Percentiles rank a stretch among this genome's conserved stretches.
These are phyloP conservation scores for Trichoderma pleuroti DNA, from an alignment of 2,329 filamentous ascomycete genomes.

Conservation along the genomic window DNA sequence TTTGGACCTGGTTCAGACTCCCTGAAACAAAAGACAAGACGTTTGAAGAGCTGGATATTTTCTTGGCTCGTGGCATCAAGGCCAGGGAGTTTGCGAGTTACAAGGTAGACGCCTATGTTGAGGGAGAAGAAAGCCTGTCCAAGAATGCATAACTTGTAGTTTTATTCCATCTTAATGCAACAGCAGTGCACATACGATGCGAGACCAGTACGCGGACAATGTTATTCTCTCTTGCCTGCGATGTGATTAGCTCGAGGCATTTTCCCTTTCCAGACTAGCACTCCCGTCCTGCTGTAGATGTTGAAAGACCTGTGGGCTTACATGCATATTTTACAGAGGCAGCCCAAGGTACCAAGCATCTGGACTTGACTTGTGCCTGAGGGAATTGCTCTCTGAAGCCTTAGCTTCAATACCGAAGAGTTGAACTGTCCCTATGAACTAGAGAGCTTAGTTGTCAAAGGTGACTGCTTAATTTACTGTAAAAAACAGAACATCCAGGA, in stretches of 20 bases:
- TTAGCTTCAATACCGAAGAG: too few relatives aligned
- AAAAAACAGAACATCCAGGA: too few relatives aligned
- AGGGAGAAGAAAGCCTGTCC: not conserved
- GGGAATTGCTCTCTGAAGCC: not conserved
- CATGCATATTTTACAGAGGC: not conserved
- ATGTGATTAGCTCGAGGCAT: not conserved
- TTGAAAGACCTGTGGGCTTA: not conserved
- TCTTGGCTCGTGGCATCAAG: constrained; percentile 44
- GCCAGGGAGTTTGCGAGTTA: constrained; percentile 39
- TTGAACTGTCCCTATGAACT: not conserved
- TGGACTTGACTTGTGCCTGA: not conserved
- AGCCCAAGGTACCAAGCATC: not conserved
- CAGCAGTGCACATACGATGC: not conserved
- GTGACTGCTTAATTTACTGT: too few relatives aligned
- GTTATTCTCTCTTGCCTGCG: not conserved
- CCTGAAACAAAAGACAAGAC: constrained; percentile 50
- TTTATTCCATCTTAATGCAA: not conserved
- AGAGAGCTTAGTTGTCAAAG: too few relatives aligned
- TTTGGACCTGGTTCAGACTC: constrained; percentile 50
- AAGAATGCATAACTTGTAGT: not conserved
- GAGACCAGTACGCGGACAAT: not conserved
- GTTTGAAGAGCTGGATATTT: constrained; percentile 51
- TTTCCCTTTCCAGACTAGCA: not conserved
- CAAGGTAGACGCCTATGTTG: constrained; percentile 31
- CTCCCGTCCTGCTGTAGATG: not conserved